Conservation (phyloP, 2,329 filamentous ascomycete genomes). For the Diaporthe velutina region DNA sequence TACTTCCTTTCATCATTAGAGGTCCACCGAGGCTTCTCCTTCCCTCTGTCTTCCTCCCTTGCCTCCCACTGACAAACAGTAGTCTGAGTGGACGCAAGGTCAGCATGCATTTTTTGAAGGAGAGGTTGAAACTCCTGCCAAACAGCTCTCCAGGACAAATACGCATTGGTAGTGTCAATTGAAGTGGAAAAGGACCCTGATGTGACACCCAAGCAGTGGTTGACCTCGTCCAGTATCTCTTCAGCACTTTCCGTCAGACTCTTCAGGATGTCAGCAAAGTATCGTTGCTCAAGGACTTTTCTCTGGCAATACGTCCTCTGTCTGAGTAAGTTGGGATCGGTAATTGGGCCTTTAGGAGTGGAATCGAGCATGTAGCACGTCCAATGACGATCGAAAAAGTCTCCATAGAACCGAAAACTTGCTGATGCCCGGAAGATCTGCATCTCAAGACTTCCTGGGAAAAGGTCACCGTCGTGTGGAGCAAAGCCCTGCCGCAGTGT, state of each 20-base stretch:
- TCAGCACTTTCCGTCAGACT: neutral
- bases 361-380: neutral
- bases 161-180: neutral
- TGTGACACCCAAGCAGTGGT: neutral
- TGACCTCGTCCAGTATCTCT: neutral
- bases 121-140: neutral
- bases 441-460: neutral
- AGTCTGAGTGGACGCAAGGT: neutral
- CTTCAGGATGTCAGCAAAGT: neutral
- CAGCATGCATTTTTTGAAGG: neutral
- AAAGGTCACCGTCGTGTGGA: neutral
- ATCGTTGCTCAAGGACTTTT: neutral
- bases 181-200: neutral
- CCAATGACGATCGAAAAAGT: slow-evolving; percentile 1
- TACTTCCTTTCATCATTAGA: neutral
- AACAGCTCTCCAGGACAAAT: neutral
- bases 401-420: neutral
- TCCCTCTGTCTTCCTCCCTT: neutral
- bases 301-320: neutral
- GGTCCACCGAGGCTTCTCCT: neutral
- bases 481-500: neutral
- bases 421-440: neutral
- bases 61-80: neutral
- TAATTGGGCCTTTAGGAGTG: neutral
- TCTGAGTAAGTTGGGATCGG: accelerated